A percentile compares a stretch with the other conserved stretches of the same genome.
Conservation (phyloP, 2,329 filamentous ascomycete species). For the Pseudocercospora eumusae region DNA sequence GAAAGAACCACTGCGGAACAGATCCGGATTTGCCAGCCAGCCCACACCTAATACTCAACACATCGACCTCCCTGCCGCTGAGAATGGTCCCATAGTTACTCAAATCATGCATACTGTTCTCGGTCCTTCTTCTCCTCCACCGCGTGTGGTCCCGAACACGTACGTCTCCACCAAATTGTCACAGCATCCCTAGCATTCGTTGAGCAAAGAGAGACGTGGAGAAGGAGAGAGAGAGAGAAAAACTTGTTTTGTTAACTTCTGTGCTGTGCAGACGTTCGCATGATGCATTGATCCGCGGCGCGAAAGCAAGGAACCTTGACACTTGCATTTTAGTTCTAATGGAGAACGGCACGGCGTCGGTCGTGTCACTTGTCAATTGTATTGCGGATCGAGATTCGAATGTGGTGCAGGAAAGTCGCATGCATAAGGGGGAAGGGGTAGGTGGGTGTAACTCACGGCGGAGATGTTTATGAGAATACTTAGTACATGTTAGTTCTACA, state of each 20-base stretch:
- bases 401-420: conserved; percentile 1
- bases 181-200: not conserved
- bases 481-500: too few species aligned
- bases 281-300: conserved; percentile 7
- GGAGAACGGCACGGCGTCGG: conserved; percentile 1
- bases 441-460: conserved; percentile 5
- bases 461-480: too few species aligned
- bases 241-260: too few species aligned
- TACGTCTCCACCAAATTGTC: not conserved
- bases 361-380: not conserved
- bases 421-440: not conserved
- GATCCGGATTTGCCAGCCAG: too few species aligned
- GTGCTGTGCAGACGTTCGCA: too few species aligned
- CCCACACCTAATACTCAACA: not conserved
- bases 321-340: not conserved
- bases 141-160: not conserved
- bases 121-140: not conserved
- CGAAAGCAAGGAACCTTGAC: conserved; percentile 2
- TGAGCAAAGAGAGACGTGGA: not conserved
- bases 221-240: too few species aligned
- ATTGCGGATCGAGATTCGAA: not conserved
- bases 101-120: not conserved
- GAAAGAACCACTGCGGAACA: not conserved
- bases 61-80: not conserved
- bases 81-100: not conserved